Base-by-base conservation (phyloP, 371 early-diverging fungal species). In the Circinella umbellata region DNA sequence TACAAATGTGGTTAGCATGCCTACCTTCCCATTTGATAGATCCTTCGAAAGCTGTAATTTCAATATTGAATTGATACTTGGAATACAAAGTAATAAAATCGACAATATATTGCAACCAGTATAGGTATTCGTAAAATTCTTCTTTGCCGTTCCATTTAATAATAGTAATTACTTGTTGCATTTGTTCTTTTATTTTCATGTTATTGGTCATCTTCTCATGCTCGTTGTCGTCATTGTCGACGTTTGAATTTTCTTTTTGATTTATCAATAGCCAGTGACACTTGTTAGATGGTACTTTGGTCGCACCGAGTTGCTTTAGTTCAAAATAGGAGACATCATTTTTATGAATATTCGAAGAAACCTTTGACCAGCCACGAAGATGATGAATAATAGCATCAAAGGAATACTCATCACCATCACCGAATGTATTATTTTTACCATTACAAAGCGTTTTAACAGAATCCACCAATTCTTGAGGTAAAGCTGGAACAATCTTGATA, bases 61-160 rank as follows among this genome's bases (percentile, higher is more conserved):
- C 37, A 61, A 37, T 61, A 38, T 61, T 17, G 6, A 38, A 38
- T 14, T 38, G 17, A n/a, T 38, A 14, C 38, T 61, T 61, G 13
- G 60, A 36, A 37, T 38, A 38, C 7, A 61, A 15, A 17, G 61
- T 37, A 17, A 61, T 10, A 38, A 61, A 61, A 27, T 61, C 61
- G 39, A 61, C 38, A 15, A 38, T 4, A 37, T 61, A 61, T 61
- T 61, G 61, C 39, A 61, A 4, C 37, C 61, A 61, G 37, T 17
- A 61, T 15, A 61, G 38, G 61, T 61, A 61, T 15, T 61, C 61
- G 10, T 61, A 61, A 38, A 61, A 61, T n/a, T 61, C 17, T n/a
- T 61, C 38, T 10, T 17, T 37, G 15, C 18, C 61, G 9, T 36
- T 38, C 61, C 61, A 61, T n/a, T 38, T 9, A 9, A 61, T 17